Conservation (phyloP, 2,329 filamentous ascomycete genomes). For the Cladophialophora bantiana region DNA sequence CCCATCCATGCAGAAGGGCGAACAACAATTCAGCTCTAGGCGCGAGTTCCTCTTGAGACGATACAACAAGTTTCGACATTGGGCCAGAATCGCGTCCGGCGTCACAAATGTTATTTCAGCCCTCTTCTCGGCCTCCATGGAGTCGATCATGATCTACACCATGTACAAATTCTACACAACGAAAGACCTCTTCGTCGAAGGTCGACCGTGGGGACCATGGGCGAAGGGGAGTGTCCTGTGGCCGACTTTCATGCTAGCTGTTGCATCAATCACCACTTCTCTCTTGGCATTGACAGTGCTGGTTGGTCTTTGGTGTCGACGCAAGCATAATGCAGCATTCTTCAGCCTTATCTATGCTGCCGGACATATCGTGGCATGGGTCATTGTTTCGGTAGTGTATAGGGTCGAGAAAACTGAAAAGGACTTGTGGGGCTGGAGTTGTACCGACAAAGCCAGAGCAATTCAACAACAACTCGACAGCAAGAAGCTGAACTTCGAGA, state of each 20-base stretch:
- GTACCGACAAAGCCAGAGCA: conserved; percentile 20
- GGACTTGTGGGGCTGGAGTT: conserved; percentile 34
- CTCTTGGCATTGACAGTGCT: conserved; percentile 10
- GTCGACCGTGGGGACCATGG: conserved; percentile 27
- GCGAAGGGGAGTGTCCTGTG: conserved; percentile 18
- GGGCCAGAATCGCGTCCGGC: conserved; percentile 9
- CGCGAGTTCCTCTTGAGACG: conserved; percentile 1
- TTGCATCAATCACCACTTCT: conserved; percentile 19
- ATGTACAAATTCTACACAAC: conserved; percentile 30
- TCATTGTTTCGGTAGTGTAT: conserved; percentile 23
- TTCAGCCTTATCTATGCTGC: conserved; percentile 18
- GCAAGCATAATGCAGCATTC: conserved; percentile 4
- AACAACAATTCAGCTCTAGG: neutral
- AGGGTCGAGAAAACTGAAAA: conserved; percentile 21
- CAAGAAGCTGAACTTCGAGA: conserved; percentile 15
- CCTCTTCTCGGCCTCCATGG: conserved; percentile 17
- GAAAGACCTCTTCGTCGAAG: conserved; percentile 8
- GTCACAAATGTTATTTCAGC: conserved; percentile 18
- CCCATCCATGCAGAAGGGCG: neutral
- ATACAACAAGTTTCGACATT: conserved; percentile 9
- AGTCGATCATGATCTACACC: conserved; percentile 24
- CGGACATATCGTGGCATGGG: conserved; percentile 18
- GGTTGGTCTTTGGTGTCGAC: conserved; percentile 10
- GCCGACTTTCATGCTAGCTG: conserved; percentile 29
- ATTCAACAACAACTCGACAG: conserved; percentile 26